A percentile compares a stretch with the other conserved stretches of the same genome.
Evolutionary conservation across 2,329 filamentous ascomycete species (phyloP).

Genomic region (Colletotrichum sojae): DNA sequence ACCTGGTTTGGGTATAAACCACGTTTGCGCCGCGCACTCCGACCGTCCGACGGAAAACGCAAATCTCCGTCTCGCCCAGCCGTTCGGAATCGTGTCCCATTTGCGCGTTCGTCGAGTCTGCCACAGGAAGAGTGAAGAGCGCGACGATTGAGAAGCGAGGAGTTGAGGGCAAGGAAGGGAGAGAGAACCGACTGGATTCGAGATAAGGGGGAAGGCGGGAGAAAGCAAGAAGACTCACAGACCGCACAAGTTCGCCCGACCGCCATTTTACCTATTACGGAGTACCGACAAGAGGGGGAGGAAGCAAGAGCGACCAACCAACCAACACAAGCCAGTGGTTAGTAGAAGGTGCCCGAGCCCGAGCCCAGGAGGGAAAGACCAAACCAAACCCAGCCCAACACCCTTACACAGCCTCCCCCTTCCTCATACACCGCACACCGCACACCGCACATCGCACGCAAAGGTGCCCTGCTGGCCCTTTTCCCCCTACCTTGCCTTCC

Average conservation of each 20-base stretch:
- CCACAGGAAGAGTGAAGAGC: not conserved
- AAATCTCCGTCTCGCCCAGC: slow-evolving; percentile 23
- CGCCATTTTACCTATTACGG: too few species aligned
- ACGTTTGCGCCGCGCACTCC: slow-evolving; percentile 17
- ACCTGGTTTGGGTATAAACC: slow-evolving; percentile 25
- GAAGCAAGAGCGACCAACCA: too few species aligned
- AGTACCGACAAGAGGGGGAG: too few species aligned
- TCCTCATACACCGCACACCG: not conserved
- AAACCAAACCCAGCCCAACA: too few species aligned
- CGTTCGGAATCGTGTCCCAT: not conserved
- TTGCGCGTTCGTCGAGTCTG: not conserved
- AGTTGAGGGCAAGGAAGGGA: not conserved
- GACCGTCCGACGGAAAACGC: slow-evolving; percentile 27
- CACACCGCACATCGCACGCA: not conserved
- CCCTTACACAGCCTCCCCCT: too few species aligned
- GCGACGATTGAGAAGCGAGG: not conserved
- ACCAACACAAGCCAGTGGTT: too few species aligned
- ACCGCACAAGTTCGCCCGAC: too few species aligned
- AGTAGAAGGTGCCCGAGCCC: too few species aligned
- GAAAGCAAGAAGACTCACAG: too few species aligned
- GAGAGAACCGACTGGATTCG: not conserved
- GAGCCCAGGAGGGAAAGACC: too few species aligned
- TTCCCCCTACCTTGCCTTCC: not conserved
- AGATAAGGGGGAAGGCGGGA: not conserved
- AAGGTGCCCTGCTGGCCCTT: not conserved